Conservation (phyloP, 345 rosid genomes). For the Carallia brachiata region DNA sequence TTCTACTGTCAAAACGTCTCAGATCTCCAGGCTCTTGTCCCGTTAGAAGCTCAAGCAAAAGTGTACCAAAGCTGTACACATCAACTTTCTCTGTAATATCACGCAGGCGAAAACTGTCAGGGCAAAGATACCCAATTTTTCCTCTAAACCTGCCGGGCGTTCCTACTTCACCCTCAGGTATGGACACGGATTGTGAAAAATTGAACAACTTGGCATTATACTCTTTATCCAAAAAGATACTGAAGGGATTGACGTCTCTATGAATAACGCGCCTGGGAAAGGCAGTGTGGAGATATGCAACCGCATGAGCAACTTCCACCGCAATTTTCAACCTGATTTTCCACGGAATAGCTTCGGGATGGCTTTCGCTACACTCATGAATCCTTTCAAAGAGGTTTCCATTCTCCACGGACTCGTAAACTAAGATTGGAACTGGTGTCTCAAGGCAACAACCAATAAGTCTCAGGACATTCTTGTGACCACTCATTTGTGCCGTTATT, state of each 20-base stretch:
- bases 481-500: conserved; percentile 3
- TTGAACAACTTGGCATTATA: not conserved
- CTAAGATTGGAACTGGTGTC: conserved; percentile 4
- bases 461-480: conserved; percentile 7
- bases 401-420: conserved; percentile 1
- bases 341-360: conserved; percentile 9
- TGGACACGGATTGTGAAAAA: not conserved
- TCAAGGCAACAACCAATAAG: conserved; percentile 9
- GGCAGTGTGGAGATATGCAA: conserved; percentile 18
- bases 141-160: rapidly evolving
- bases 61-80: conserved; percentile 8
- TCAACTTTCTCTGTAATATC: not conserved
- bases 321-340: conserved; percentile 17
- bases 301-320: conserved; percentile 9
- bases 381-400: not conserved
- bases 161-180: conserved; percentile 8
- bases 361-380: not conserved
- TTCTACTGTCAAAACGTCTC: too few relatives aligned
- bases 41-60: conserved; percentile 3
- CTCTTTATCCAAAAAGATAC: conserved; percentile 5
- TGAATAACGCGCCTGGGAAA: conserved; percentile 7
- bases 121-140: not conserved
- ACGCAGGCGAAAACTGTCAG: not conserved
- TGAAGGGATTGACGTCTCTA: not conserved
- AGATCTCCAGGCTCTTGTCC: not conserved